Conservation (phyloP, 768 basidiomycete genomes). For the Exsudoporus frostii region DNA sequence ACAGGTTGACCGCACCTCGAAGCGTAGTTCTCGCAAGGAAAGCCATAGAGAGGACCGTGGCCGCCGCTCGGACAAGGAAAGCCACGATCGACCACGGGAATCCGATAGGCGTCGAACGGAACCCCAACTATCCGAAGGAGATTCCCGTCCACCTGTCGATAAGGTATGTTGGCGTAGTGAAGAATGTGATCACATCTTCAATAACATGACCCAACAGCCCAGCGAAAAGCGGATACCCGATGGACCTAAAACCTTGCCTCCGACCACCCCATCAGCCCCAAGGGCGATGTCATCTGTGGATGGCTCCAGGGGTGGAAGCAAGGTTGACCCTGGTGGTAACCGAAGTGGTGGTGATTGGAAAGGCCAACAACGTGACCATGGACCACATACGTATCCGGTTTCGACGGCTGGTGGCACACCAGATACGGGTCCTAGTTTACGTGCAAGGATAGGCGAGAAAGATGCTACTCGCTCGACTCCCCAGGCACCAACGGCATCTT, state of each 20-base stretch:
- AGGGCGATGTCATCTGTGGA: constrained; percentile 63
- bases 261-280: constrained; percentile 65
- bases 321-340: constrained; percentile 36
- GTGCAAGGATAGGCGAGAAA: constrained; percentile 62
- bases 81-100: constrained; percentile 64
- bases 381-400: constrained; percentile 21
- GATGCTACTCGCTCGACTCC: constrained; percentile 42
- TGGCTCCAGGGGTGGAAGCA: constrained; percentile 35
- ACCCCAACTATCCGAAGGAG: constrained; percentile 52
- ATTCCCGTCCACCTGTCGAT: constrained; percentile 49
- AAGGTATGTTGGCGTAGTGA: constrained; percentile 47
- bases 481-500: constrained; percentile 41
- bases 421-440: constrained; percentile 38
- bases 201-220: constrained; percentile 31
- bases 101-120: constrained; percentile 66
- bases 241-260: constrained; percentile 50
- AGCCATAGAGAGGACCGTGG: constrained; percentile 71
- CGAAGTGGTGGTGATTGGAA: constrained; percentile 53
- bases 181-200: neutral
- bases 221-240: constrained; percentile 57
- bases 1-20: constrained; percentile 72
- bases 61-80: constrained; percentile 69
- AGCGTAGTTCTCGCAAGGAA: constrained; percentile 79
- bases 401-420: constrained; percentile 19
- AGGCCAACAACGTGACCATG: constrained; percentile 35